Conservation (phyloP, 2,329 filamentous ascomycete genomes). For the Ceratocystis cubensis region DNA sequence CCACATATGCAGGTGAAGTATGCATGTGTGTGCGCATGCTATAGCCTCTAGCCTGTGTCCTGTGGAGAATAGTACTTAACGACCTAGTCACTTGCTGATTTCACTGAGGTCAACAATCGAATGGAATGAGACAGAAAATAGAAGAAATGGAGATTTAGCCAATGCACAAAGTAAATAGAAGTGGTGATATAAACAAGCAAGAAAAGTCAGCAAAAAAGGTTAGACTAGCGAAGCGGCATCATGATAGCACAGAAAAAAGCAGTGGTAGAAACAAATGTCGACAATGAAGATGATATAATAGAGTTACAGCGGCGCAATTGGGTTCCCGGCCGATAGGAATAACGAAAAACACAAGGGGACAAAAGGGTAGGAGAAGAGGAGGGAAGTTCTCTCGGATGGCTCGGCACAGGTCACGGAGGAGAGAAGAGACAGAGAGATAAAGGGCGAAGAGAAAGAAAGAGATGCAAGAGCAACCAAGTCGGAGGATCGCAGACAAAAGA, state of each 20-base stretch:
- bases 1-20: not conserved
- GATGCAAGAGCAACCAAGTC: no score
- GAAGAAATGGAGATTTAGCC: not conserved
- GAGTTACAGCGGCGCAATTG: conserved; percentile 19
- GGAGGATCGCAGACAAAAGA: no score
- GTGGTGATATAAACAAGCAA: conserved; percentile 6
- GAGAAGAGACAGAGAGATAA: conserved; percentile 14
- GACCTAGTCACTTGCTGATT: not conserved
- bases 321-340: conserved; percentile 17
- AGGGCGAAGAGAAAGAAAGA: conserved; percentile 3
- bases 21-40: not conserved
- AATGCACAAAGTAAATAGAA: not conserved
- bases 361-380: conserved; percentile 18
- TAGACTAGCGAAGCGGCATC: not conserved
- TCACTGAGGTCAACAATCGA: no score
- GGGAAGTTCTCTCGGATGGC: not conserved
- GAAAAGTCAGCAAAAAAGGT: not conserved
- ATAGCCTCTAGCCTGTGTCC: not conserved
- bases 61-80: not conserved
- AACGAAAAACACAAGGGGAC: not conserved
- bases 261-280: not conserved
- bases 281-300: conserved; percentile 13
- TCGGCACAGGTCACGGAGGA: not conserved
- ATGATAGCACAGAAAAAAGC: not conserved
- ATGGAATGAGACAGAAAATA: not conserved